These are phyloP conservation scores for Euphorbia tirucalli DNA, from an alignment of 345 rosid species.

Conservation along the genomic window DNA sequence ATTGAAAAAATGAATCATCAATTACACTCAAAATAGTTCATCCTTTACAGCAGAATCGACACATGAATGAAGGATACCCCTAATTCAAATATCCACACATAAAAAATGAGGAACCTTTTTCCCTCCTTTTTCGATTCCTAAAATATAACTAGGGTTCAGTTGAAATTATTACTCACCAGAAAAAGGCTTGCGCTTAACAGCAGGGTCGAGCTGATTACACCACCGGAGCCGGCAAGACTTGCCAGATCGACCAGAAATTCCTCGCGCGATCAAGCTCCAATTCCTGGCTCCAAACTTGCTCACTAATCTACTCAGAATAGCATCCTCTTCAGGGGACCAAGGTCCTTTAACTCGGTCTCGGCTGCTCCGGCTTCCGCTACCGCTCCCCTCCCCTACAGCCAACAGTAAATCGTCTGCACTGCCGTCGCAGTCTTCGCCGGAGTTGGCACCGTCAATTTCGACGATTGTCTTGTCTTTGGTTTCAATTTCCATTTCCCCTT, in stretches of 20 bases:
- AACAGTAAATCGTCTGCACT: constrained; percentile 27
- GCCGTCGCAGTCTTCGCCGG: constrained; percentile 12
- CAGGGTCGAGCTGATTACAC: constrained; percentile 92
- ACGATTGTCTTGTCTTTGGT: no score
- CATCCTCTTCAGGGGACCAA: no score
- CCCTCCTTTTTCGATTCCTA: no score
- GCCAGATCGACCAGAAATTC: constrained; percentile 75
- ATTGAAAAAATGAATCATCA: neutral
- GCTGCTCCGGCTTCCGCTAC: constrained; percentile 10
- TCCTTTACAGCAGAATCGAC: neutral
- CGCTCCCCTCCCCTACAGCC: constrained; percentile 31
- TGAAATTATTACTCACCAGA: constrained; percentile 40
- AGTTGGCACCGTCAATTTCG: constrained; percentile 14
- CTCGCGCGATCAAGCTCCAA: constrained; percentile 74
- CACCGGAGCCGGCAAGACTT: constrained; percentile 91
- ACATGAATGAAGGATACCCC: neutral
- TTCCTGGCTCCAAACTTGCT: constrained; percentile 53
- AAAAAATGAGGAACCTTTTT: no score
- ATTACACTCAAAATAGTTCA: neutral
- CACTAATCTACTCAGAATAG: constrained; percentile 45
- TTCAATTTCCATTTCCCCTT: constrained; percentile 5
- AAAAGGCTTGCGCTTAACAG: constrained; percentile 76
- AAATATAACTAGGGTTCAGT: neutral
- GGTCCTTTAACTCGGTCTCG: constrained; percentile 46
- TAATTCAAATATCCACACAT: neutral